A percentile compares a stretch with the other conserved stretches of the same genome.
Evolutionary conservation across 108 stramenopile genomes (phyloP).

Genomic region (Conticribra guillardii): DNA sequence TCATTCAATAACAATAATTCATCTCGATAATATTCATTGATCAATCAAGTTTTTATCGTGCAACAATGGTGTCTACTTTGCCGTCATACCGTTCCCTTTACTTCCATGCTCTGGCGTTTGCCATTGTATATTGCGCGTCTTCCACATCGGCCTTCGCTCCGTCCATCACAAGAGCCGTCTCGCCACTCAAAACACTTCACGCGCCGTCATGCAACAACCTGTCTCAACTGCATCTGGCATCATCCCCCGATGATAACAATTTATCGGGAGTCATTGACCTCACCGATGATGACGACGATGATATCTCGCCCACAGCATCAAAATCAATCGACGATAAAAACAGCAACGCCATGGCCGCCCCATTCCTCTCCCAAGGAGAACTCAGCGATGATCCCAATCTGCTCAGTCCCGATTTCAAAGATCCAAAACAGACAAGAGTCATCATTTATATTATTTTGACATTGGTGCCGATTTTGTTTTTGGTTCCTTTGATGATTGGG

Average conservation of each 20-base stretch:
- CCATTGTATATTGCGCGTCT: not conserved
- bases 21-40: too few species aligned
- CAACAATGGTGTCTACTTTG: not conserved
- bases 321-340: not conserved
- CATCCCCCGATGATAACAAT: conserved; percentile 30
- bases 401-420: conserved; percentile 72
- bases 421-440: conserved; percentile 86
- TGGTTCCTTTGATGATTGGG: conserved; percentile 90
- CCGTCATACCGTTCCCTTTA: not conserved
- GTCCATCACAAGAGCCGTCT: not conserved
- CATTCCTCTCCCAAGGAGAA: conserved; percentile 85
- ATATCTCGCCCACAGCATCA: not conserved
- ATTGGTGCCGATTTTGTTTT: conserved; percentile 80
- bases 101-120: not conserved
- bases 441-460: conserved; percentile 87
- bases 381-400: conserved; percentile 62
- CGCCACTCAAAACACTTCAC: too few species aligned
- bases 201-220: too few species aligned
- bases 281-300: conserved; percentile 53
- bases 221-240: too few species aligned
- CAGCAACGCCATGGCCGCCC: conserved; percentile 39
- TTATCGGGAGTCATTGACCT: conserved; percentile 43
- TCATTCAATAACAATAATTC: too few species aligned
- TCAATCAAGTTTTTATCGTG: not conserved
- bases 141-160: not conserved